These are phyloP conservation scores for Oxytropis ochrocephala DNA, from an alignment of 306 rosid species.

Conservation along the genomic window DNA sequence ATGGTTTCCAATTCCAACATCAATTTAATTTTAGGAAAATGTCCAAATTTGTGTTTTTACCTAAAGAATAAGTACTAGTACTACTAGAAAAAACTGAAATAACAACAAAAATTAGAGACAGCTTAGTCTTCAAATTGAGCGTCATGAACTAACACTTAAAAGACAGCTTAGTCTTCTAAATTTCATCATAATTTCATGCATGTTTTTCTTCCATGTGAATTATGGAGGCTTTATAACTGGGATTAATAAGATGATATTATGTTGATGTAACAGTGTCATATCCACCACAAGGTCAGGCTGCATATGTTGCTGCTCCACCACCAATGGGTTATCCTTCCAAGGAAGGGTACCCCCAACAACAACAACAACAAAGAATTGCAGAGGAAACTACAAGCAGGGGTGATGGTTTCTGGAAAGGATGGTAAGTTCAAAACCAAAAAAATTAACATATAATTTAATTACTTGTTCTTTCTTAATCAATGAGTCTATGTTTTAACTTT, in stretches of 20 bases:
- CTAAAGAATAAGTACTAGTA: too few relatives aligned
- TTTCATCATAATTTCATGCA: too few relatives aligned
- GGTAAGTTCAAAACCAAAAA: slow-evolving; percentile 14
- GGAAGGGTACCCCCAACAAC: slow-evolving; percentile 4
- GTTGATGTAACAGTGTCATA: slow-evolving; percentile 18
- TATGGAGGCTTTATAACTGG: not conserved
- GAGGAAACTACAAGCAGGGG: slow-evolving; percentile 29
- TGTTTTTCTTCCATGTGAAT: too few relatives aligned
- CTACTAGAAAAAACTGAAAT: too few relatives aligned
- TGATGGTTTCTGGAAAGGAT: slow-evolving; percentile 48
- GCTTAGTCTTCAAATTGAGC: too few relatives aligned
- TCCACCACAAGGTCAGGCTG: not conserved
- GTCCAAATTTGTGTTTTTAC: too few relatives aligned
- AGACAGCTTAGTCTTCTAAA: too few relatives aligned
- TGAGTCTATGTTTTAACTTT: not conserved
- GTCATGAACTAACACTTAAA: too few relatives aligned
- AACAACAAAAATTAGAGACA: too few relatives aligned
- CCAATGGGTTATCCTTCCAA: slow-evolving; percentile 32
- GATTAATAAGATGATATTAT: not conserved
- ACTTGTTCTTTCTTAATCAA: not conserved
- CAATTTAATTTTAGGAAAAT: too few relatives aligned
- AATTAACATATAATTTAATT: not conserved
- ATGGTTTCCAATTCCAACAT: not conserved
- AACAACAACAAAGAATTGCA: slow-evolving; percentile 10
- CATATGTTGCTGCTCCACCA: slow-evolving; percentile 29